Evolutionary conservation across 1,139 yeast species (phyloP).

Genomic region (Spencermartinsiella ligniputridi): DNA sequence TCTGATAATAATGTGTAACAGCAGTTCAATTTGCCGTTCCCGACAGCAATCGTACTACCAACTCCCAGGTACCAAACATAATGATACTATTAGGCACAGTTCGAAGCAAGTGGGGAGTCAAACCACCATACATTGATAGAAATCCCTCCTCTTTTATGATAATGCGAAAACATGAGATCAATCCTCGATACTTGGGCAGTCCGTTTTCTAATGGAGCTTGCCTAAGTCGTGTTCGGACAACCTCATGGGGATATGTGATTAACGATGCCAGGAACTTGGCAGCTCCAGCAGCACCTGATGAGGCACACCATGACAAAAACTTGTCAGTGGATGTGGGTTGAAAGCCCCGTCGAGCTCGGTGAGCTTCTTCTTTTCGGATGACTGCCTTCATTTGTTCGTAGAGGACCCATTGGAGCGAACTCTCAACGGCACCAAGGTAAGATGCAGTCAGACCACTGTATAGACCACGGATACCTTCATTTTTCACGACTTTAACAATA

Average conservation of each 20-base stretch:
- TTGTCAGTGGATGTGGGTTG: slow-evolving; percentile 53
- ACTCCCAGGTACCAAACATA: slow-evolving; percentile 99
- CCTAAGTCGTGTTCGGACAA: slow-evolving; percentile 89
- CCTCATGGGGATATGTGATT: slow-evolving; percentile 96
- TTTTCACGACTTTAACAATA: slow-evolving; percentile 57
- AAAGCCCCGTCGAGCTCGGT: slow-evolving; percentile 38
- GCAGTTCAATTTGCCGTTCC: no score
- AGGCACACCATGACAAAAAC: slow-evolving; percentile 84
- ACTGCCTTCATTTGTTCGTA: slow-evolving; percentile 89
- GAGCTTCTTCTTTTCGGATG: slow-evolving; percentile 53
- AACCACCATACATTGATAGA: slow-evolving; percentile 92
- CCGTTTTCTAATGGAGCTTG: slow-evolving; percentile 89
- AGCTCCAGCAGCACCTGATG: slow-evolving; percentile 96
- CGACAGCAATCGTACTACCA: slow-evolving; percentile 59
- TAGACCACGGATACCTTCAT: slow-evolving; percentile 76
- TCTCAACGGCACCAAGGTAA: slow-evolving; percentile 88
- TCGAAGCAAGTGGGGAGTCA: slow-evolving; percentile 92
- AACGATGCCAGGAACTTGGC: slow-evolving; percentile 93
- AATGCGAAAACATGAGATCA: slow-evolving; percentile 78
- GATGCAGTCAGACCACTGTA: slow-evolving; percentile 92
- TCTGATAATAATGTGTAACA: no score
- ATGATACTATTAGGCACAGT: slow-evolving; percentile 97
- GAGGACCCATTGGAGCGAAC: slow-evolving; percentile 93
- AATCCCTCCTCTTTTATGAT: slow-evolving; percentile 89
- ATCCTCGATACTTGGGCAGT: slow-evolving; percentile 80